phyloP scores from a whole-genome alignment of 371 early-diverging fungal genomes.

The Vairimorpha necatrix region DNA sequence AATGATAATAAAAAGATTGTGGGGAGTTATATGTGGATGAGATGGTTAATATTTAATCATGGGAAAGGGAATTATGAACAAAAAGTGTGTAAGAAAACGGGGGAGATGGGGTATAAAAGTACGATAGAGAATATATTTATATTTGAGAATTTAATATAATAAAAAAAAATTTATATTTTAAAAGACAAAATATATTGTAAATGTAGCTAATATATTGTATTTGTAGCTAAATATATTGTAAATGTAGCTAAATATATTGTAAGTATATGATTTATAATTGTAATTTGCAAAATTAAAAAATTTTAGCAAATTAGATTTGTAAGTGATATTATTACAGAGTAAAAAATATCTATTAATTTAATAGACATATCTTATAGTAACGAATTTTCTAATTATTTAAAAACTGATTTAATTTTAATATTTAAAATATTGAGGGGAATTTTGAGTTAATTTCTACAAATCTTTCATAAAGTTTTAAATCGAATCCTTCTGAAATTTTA shows the following conservation, averaged over 20 bases:
- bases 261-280: too few relatives aligned
- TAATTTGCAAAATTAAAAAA: too few relatives aligned
- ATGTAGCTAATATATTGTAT: not conserved
- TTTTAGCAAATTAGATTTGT: too few relatives aligned
- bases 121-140: slow-evolving; percentile 13
- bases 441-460: slow-evolving; percentile 31
- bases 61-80: not conserved
- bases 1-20: not conserved
- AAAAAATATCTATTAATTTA: not conserved
- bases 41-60: slow-evolving; percentile 3
- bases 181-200: not conserved
- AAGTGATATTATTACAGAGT: too few relatives aligned
- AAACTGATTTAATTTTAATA: not conserved
- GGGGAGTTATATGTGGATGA: not conserved
- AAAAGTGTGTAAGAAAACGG: not conserved
- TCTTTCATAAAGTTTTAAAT: slow-evolving; percentile 26
- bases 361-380: not conserved
- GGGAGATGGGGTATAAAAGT: not conserved
- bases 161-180: too few relatives aligned
- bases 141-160: not conserved
- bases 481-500: slow-evolving; percentile 44
- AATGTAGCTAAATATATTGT: too few relatives aligned
- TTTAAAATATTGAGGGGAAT: slow-evolving; percentile 43
- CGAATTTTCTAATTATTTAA: not conserved
- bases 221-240: not conserved